phyloP scores from a whole-genome alignment of 148 eudicot species.

The Chenopodium berlandieri region DNA sequence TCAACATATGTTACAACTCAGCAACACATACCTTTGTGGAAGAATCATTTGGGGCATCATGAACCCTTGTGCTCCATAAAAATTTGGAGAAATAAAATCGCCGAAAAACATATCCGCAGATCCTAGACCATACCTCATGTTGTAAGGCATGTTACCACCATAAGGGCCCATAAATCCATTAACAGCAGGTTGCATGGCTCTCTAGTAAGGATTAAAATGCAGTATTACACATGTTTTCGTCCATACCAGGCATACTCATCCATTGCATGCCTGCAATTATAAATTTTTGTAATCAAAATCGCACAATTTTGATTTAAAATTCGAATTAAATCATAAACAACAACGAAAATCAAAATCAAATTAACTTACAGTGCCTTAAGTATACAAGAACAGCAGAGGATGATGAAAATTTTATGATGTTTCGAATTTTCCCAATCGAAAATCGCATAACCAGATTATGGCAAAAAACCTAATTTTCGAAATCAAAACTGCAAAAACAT shows the following conservation, averaged over 20 bases:
- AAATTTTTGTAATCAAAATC: too few species aligned
- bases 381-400: too few species aligned
- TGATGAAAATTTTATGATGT: too few species aligned
- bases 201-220: conserved; percentile 64
- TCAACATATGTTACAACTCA: neutral
- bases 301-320: too few species aligned
- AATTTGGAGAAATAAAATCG: conserved; percentile 56
- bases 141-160: conserved; percentile 57
- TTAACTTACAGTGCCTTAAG: too few species aligned
- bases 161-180: conserved; percentile 55
- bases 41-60: conserved; percentile 53
- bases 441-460: too few species aligned
- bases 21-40: conserved; percentile 59
- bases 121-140: conserved; percentile 64
- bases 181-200: conserved; percentile 71
- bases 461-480: too few species aligned
- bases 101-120: conserved; percentile 61
- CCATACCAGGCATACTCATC: conserved; percentile 52
- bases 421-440: too few species aligned
- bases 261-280: conserved; percentile 68
- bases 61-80: conserved; percentile 49
- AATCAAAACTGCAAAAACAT: too few species aligned
- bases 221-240: conserved; percentile 54
- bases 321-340: too few species aligned
- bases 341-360: too few species aligned